A percentile compares a stretch with the other conserved stretches of the same genome.
Evolutionary conservation across 2,329 filamentous ascomycete species (phyloP).

Genomic region (Exophiala sideris): DNA sequence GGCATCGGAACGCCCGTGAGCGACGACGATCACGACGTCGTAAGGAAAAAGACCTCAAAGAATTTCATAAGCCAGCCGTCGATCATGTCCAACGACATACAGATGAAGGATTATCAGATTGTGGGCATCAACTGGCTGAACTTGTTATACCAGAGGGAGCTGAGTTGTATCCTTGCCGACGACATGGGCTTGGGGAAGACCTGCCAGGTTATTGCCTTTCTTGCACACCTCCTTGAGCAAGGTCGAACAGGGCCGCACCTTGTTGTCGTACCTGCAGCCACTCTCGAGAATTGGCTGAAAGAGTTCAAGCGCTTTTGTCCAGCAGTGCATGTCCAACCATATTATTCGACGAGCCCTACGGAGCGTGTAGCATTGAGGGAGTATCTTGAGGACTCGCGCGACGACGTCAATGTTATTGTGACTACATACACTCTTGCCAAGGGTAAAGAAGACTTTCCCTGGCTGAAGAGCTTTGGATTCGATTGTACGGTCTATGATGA

Average conservation of each 20-base stretch:
- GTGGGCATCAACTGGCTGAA: slow-evolving; percentile 94
- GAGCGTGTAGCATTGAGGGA: slow-evolving; percentile 67
- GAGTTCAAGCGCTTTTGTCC: slow-evolving; percentile 90
- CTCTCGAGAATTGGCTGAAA: slow-evolving; percentile 89
- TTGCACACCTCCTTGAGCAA: slow-evolving; percentile 75
- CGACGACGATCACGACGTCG: slow-evolving; percentile 46
- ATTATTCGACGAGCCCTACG: slow-evolving; percentile 63
- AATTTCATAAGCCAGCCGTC: slow-evolving; percentile 64
- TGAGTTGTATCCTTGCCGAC: slow-evolving; percentile 90
- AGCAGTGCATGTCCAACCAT: slow-evolving; percentile 65
- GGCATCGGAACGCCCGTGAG: slow-evolving; percentile 62
- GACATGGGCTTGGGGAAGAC: slow-evolving; percentile 97
- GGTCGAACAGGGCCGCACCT: slow-evolving; percentile 69
- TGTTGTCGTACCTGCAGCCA: slow-evolving; percentile 87
- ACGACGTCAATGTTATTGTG: slow-evolving; percentile 66
- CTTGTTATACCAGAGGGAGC: slow-evolving; percentile 71
- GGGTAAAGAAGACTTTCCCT: slow-evolving; percentile 59
- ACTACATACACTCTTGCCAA: slow-evolving; percentile 69
- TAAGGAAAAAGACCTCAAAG: slow-evolving; percentile 32
- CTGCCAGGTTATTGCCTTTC: slow-evolving; percentile 89
- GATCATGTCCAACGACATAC: slow-evolving; percentile 69
- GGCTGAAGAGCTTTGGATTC: slow-evolving; percentile 60
- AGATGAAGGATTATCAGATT: slow-evolving; percentile 89
- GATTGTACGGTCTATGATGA: slow-evolving; percentile 77
- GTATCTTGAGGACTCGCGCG: slow-evolving; percentile 60